Evolutionary conservation across 306 rosid species (phyloP), one percentile per base, ranked within the genome.

Genomic region (Urtica urens): DNA sequence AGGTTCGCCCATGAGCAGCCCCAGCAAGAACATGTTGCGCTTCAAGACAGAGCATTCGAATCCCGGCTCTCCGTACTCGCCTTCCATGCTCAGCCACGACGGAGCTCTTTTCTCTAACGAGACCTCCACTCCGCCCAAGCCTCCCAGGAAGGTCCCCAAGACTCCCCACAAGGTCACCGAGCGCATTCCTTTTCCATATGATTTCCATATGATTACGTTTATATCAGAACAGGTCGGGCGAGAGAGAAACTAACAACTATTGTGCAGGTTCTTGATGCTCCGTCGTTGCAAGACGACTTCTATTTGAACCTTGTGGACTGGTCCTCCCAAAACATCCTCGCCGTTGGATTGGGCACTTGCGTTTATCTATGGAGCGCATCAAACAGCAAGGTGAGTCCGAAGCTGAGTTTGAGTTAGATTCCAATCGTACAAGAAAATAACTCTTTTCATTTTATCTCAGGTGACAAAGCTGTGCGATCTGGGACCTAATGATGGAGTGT

Each of bases 261-360:
- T 20, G 39, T 59, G 78, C 79, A 92, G 99, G 93, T 92, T 77
- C 52, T 92, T 46, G 99, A 92, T 79, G 99, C 99, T 0, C 99
- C 99, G 12, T 85, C 99, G n/a, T 93, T 92, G 51, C 99, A 92
- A 54, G 99, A 92, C 72, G 99, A 92, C 62, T 92, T 92, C 60
- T 92, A 92, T 65, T 78, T 92, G 86, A 92, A 92, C 64, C 85
- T 92, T 0, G 99, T 92, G 57, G 99, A 92, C 59, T 92, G 99
- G 99, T 92, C 99, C 28, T 82, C 94, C n/a, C 99, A 92, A 47
- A 90, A 90, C 73, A 74, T 80, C 30, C 86, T 90, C 12, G 99
- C 99, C 2, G 99, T 90, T 54, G 99, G 94, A 12, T 60, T 90
- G 43, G 99, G 99, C 14, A 90, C 94, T 16, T 81, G 87, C 31